Evolutionary conservation across 768 basidiomycete genomes (phyloP), one percentile per base, ranked within the genome.

Genomic region (Boletus tomentosulus): DNA sequence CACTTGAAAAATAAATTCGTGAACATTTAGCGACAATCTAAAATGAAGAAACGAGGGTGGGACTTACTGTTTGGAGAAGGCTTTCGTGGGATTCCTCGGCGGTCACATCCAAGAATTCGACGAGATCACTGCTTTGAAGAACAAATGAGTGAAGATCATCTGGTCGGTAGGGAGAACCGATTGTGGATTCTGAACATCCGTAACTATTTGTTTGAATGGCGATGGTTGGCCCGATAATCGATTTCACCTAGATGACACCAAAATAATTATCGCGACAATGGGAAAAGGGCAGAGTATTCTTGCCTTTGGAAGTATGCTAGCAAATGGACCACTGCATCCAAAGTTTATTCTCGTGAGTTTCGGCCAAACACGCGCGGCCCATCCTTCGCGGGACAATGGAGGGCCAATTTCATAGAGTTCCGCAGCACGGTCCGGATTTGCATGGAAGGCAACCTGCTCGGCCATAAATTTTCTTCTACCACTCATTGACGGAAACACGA

Each of bases 351-450:
- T 31, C 19, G 19, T 27, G 10, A 46, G 30, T 19, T 31, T 31
- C 12, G 57, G 57, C 54, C 57, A 58, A 15, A 58, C 50, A 15
- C 37, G 50, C 1, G 41, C 35, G 11, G 51, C 46, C 57, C 57
- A 58, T 16, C 50, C 57, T 37, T 34, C 22, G 35, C 24, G 22
- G 3, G 47, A 51, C 30, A 15, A 46, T n/a, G 57, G 51, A 22
- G 53, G 50, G 3, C 57, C 54, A 19, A 58, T 58, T 8, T 25
- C 48, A 13, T 19, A 19, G 11, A 58, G 54, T 35, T 53, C 59
- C 1, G 35, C 48, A 8, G 57, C 57, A 22, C 44, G 30, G 2
- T 30, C 52, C n/a, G 57, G 50, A 27, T 47, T 16, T 4, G 41
- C 53, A 22, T 12, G 28, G 6, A 58, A 43, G 19, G 33, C 7